A percentile compares a stretch with the other conserved stretches of the same genome.
These are phyloP conservation scores for Phytopythium boreale DNA, from an alignment of 352 stramenopile species.

Conservation along the genomic window DNA sequence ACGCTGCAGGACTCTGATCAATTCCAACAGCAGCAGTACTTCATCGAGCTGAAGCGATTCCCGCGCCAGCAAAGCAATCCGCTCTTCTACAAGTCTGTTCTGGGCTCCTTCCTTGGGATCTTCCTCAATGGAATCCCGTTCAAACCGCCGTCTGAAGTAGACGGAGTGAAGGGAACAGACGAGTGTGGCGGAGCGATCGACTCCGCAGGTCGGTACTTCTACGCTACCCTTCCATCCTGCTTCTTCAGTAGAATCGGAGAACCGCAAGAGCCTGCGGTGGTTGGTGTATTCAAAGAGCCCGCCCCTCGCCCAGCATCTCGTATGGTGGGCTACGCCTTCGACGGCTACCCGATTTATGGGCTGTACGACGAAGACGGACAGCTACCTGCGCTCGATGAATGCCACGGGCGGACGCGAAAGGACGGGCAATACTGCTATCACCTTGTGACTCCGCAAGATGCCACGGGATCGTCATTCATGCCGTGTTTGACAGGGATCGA, in stretches of 20 bases:
- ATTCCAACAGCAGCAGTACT: constrained; percentile 40
- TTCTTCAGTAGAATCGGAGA: constrained; percentile 22
- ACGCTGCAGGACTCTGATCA: constrained; percentile 1
- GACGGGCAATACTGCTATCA: constrained; percentile 64
- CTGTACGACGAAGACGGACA: constrained; percentile 45
- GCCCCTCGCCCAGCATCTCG: constrained; percentile 19
- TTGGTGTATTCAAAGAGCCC: neutral
- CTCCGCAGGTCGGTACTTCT: constrained; percentile 42
- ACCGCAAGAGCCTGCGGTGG: neutral
- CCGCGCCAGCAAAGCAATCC: constrained; percentile 26
- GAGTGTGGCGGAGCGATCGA: constrained; percentile 55
- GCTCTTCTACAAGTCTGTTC: constrained; percentile 12
- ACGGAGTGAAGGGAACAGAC: constrained; percentile 14
- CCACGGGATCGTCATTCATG: constrained; percentile 29
- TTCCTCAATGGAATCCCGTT: constrained; percentile 69
- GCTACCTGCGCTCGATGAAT: constrained; percentile 51
- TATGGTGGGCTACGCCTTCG: constrained; percentile 55
- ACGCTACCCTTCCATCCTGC: constrained; percentile 36
- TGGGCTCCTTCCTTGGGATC: constrained; percentile 36
- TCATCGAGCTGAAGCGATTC: constrained; percentile 60
- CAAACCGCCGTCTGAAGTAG: constrained; percentile 17
- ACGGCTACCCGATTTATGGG: constrained; percentile 56
- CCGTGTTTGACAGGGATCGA: constrained; percentile 57
- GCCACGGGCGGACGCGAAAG: constrained; percentile 34
- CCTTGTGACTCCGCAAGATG: constrained; percentile 16